Percentiles rank a stretch among this genome's conserved stretches.
These are phyloP conservation scores for Penicillium mononematosum DNA, from an alignment of 495 filamentous ascomycete genomes.

Conservation along the genomic window DNA sequence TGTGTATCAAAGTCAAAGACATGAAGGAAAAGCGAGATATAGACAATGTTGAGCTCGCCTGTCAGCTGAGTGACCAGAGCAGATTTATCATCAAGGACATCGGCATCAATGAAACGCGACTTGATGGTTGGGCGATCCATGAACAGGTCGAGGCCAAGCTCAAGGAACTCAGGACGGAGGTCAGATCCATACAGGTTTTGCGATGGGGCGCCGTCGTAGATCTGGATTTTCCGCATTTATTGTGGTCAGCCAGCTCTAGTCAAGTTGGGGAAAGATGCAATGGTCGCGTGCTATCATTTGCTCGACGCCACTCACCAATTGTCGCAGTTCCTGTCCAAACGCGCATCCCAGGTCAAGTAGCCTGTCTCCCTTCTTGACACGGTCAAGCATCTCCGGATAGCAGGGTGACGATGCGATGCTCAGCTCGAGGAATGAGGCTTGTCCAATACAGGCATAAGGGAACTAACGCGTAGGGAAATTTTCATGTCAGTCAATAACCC, in stretches of 20 bases:
- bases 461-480: background rate
- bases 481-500: background rate
- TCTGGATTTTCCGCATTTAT: constrained; percentile 17
- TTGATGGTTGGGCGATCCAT: constrained; percentile 35
- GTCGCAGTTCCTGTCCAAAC: constrained; percentile 51
- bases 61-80: constrained; percentile 26
- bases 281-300: background rate
- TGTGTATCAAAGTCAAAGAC: constrained; percentile 51
- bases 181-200: constrained; percentile 47
- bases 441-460: constrained; percentile 43
- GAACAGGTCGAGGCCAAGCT: constrained; percentile 51
- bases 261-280: no score
- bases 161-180: constrained; percentile 42
- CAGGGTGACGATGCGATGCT: constrained; percentile 23
- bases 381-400: constrained; percentile 26
- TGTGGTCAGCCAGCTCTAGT: background rate
- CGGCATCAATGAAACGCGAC: constrained; percentile 26
- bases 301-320: constrained; percentile 16
- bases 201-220: constrained; percentile 40
- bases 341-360: constrained; percentile 54
- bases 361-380: constrained; percentile 22
- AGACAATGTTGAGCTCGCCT: constrained; percentile 50
- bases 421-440: constrained; percentile 39
- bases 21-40: constrained; percentile 53
- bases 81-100: constrained; percentile 40